Evolutionary conservation across 345 rosid genomes (phyloP), one percentile per base, ranked within the genome.

Genomic region (Odontarrhena argentea): DNA sequence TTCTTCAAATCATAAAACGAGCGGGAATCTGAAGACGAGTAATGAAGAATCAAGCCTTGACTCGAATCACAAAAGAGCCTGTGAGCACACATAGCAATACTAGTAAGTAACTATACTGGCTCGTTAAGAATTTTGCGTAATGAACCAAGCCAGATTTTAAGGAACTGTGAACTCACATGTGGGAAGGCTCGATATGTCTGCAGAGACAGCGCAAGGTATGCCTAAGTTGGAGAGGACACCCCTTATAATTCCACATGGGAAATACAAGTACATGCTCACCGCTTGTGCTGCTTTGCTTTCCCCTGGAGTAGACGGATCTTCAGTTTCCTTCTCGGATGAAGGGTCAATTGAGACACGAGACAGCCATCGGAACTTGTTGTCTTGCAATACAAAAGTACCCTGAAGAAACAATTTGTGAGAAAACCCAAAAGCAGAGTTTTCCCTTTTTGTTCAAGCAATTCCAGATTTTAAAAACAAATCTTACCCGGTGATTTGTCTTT

Each of bases 321-420:
- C 80, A 1, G 88, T 60, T 35, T 68, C 77, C 76, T 68, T 79
- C 63, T 86, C 95, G 47, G 75, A 45, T 34, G 91, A 66, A 65
- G 85, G 81, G 71, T 87, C 90, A 15, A 75, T 42, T 0, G 96
- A 81, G 77, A 95, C 83, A 45, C 85, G 90, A 49, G 96, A 75
- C 40, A 91, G 86, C 96, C 97, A 95, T 3, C 92, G 85, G 63
- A 95, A 95, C 50, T 74, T 78, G 80, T 87, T 95, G 75, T 95
- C 97, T 85, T 95, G 99, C 85, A 95, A 76, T 60, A 95, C 99
- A 80, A 87, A 95, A 28, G 99, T 95, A 48, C 99, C 99, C 99
- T 95, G 69, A 38, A 84, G 72, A 55, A 64, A 14, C 8, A 63
- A 30, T 22, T 4, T 3, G 18, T 60, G 8, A 56, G 50, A 48